Percentiles rank a stretch among this genome's conserved stretches.
Evolutionary conservation across 176 grass and related monocot genomes (phyloP).

Genomic region (Puya raimondii): DNA sequence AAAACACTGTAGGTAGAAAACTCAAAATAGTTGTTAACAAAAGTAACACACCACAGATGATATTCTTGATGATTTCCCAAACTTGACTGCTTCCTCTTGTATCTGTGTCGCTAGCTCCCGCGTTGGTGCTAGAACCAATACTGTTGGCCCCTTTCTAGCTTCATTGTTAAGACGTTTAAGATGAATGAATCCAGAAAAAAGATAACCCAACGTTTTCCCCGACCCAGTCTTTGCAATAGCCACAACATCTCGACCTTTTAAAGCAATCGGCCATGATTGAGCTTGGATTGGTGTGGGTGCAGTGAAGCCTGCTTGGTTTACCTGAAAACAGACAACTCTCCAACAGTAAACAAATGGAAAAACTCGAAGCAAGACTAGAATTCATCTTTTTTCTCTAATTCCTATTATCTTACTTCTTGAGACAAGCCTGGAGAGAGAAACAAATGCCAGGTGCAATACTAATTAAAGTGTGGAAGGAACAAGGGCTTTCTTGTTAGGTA

Average conservation of each 20-base stretch:
- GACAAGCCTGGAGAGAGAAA: not conserved
- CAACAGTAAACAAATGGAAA: slow-evolving; percentile 16
- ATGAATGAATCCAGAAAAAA: slow-evolving; percentile 70
- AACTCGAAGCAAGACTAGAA: not conserved
- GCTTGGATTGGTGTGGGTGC: slow-evolving; percentile 81
- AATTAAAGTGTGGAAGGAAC: slow-evolving; percentile 1
- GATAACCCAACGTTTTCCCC: slow-evolving; percentile 92
- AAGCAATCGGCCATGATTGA: slow-evolving; percentile 89
- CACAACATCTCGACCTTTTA: slow-evolving; percentile 66
- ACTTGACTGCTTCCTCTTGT: slow-evolving; percentile 88
- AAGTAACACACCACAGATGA: slow-evolving; percentile 47
- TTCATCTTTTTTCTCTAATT: not conserved
- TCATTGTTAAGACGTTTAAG: slow-evolving; percentile 56
- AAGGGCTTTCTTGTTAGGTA: slow-evolving; percentile 10
- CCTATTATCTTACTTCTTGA: not conserved
- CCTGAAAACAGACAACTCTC: slow-evolving; percentile 19
- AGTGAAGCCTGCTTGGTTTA: slow-evolving; percentile 61
- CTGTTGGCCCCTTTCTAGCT: slow-evolving; percentile 60
- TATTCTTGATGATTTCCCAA: slow-evolving; percentile 82
- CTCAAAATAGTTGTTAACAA: slow-evolving; percentile 11
- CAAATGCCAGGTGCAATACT: slow-evolving; percentile 1
- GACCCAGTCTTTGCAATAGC: slow-evolving; percentile 91
- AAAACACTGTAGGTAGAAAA: not conserved
- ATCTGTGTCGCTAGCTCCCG: slow-evolving; percentile 93
- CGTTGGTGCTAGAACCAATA: slow-evolving; percentile 82